Evolutionary conservation across 495 filamentous ascomycete species (phyloP).

Genomic region (Neurospora intermedia): DNA sequence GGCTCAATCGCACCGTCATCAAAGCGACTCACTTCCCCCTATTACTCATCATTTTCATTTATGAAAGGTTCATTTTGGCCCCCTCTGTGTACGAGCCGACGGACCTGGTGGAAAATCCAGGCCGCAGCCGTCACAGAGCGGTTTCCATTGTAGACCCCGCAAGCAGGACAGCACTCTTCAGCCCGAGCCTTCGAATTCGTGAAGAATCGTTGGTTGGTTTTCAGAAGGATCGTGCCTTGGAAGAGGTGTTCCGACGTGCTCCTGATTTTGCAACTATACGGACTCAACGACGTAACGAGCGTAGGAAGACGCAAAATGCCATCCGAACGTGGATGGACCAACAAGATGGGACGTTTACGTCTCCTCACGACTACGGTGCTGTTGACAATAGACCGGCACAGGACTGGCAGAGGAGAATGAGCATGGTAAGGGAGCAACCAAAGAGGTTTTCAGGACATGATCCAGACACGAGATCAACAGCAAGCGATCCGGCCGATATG

Average conservation of each 20-base stretch:
- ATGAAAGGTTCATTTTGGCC: conserved; percentile 69
- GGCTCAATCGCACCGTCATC: conserved; percentile 74
- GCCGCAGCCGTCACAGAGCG: conserved; percentile 25
- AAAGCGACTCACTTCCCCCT: conserved; percentile 84
- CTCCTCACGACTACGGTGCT: conserved; percentile 41
- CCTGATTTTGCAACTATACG: conserved; percentile 33
- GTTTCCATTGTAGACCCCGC: conserved; percentile 45
- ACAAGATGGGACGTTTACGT: conserved; percentile 50
- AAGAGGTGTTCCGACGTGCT: conserved; percentile 70
- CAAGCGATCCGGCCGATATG: conserved; percentile 45
- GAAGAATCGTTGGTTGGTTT: conserved; percentile 76
- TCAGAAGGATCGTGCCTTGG: conserved; percentile 82
- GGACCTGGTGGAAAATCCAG: conserved; percentile 50
- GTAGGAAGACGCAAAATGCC: conserved; percentile 58
- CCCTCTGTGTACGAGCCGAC: conserved; percentile 60
- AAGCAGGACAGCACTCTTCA: conserved; percentile 48
- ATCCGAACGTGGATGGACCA: conserved; percentile 83
- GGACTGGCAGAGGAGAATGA: conserved; percentile 30
- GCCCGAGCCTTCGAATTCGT: conserved; percentile 55
- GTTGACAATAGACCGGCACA: conserved; percentile 31
- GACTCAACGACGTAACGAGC: conserved; percentile 43
- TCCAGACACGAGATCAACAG: conserved; percentile 40
- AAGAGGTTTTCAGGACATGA: conserved; percentile 28
- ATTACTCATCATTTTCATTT: conserved; percentile 71
- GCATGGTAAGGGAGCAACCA: conserved; percentile 31